phyloP scores from a whole-genome alignment of 768 basidiomycete genomes.

The Collybia mongolica region DNA sequence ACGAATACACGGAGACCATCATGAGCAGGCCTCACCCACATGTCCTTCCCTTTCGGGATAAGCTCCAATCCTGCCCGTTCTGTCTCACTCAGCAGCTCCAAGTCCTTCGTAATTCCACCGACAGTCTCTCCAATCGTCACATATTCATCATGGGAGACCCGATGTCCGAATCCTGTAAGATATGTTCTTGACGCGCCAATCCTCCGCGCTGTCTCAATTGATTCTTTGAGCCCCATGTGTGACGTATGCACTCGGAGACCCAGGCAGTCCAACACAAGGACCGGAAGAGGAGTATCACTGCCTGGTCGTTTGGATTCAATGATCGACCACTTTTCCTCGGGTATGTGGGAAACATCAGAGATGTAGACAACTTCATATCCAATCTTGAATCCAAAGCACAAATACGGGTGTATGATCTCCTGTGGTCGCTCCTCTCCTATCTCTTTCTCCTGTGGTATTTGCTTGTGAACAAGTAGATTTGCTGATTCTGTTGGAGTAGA shows the following conservation, averaged over 20 bases:
- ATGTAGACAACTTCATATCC: slow-evolving; percentile 71
- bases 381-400: slow-evolving; percentile 70
- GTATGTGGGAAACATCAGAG: slow-evolving; percentile 81
- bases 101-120: slow-evolving; percentile 32
- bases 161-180: slow-evolving; percentile 73
- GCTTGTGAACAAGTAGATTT: slow-evolving; percentile 21
- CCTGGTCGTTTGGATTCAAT: slow-evolving; percentile 26
- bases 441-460: not conserved
- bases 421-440: slow-evolving; percentile 14
- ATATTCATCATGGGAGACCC: slow-evolving; percentile 78
- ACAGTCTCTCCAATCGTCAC: slow-evolving; percentile 58
- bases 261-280: slow-evolving; percentile 79
- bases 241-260: slow-evolving; percentile 66
- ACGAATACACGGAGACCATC: slow-evolving; percentile 69
- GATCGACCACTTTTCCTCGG: slow-evolving; percentile 65
- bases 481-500: slow-evolving; percentile 32
- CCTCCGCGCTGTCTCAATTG: slow-evolving; percentile 53
- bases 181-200: slow-evolving; percentile 66
- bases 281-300: slow-evolving; percentile 33
- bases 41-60: slow-evolving; percentile 42
- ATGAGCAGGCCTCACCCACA: slow-evolving; percentile 73
- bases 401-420: slow-evolving; percentile 50
- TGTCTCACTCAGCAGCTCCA: slow-evolving; percentile 22
- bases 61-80: slow-evolving; percentile 43
- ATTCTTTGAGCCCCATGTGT: slow-evolving; percentile 72